Evolutionary conservation across 257 asterid species (phyloP).

Genomic region (Petrea volubilis): DNA sequence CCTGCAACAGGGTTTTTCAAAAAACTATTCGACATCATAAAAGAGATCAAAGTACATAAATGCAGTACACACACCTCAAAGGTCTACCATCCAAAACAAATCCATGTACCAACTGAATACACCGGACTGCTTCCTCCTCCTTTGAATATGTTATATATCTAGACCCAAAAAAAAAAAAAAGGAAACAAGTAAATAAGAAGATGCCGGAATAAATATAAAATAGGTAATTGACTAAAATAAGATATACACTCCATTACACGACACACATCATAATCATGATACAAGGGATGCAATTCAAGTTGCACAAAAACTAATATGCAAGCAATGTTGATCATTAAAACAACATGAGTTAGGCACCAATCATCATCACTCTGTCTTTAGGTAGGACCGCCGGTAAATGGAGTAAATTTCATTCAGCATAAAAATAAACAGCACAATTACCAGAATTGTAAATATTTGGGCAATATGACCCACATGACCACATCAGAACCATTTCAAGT

Average conservation of each 20-base stretch:
- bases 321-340: conserved; percentile 2
- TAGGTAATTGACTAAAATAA: background rate
- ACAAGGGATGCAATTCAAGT: background rate
- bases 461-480: background rate
- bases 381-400: background rate
- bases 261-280: background rate
- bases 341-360: background rate
- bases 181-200: conserved; percentile 1
- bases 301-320: background rate
- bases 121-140: conserved; percentile 95
- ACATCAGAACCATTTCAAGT: conserved; percentile 12
- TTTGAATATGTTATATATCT: conserved; percentile 91
- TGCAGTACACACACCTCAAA: conserved; percentile 53
- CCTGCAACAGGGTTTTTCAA: conserved; percentile 55
- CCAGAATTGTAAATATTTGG: background rate
- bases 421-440: background rate
- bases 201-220: background rate
- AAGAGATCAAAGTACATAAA: background rate
- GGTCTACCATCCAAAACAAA: conserved; percentile 78
- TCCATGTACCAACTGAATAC: conserved; percentile 94
- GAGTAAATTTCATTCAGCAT: background rate
- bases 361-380: conserved; percentile 12
- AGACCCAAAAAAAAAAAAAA: conserved; percentile 13
- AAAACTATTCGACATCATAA: conserved; percentile 18
- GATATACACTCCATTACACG: background rate